A percentile compares a stretch with the other conserved stretches of the same genome.
Conservation (phyloP, 805 yeast species). For the Candida boidinii region DNA sequence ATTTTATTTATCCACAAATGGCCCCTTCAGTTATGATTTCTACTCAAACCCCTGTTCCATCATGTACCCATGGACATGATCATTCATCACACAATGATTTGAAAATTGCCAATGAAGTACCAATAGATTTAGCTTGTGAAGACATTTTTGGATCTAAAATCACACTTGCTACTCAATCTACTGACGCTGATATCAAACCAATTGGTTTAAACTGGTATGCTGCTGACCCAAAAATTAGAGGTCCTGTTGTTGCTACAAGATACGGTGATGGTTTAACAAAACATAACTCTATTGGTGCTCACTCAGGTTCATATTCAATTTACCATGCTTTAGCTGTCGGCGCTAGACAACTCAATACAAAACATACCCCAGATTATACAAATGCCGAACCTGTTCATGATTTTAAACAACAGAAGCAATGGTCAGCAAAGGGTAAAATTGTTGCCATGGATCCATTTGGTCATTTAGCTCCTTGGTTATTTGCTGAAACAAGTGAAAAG, state of each 20-base stretch:
- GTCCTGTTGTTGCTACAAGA: slow-evolving; percentile 51
- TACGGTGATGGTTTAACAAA: slow-evolving; percentile 36
- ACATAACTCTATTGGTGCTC: slow-evolving; percentile 60
- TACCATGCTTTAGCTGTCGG: slow-evolving; percentile 62
- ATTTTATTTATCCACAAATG: neutral
- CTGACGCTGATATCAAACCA: slow-evolving; percentile 41
- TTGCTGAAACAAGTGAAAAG: slow-evolving; percentile 30
- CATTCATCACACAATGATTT: neutral
- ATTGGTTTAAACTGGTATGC: slow-evolving; percentile 47
- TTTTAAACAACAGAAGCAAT: slow-evolving; percentile 44
- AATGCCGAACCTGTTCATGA: slow-evolving; percentile 56
- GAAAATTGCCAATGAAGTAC: slow-evolving; percentile 5
- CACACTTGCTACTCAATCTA: slow-evolving; percentile 44
- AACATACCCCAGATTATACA: slow-evolving; percentile 50
- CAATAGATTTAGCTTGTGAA: slow-evolving; percentile 13
- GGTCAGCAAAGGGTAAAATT: slow-evolving; percentile 49
- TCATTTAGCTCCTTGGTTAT: slow-evolving; percentile 56
- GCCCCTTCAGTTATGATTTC: neutral
- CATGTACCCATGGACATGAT: too few species aligned
- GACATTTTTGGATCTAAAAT: slow-evolving; percentile 22
- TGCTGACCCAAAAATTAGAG: slow-evolving; percentile 36
- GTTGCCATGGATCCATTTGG: slow-evolving; percentile 64
- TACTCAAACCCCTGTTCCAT: neutral
- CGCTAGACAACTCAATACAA: slow-evolving; percentile 44
- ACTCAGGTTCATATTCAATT: slow-evolving; percentile 53